Percentiles rank a stretch among this genome's conserved stretches.
Evolutionary conservation across 164 flowering plant genomes (phyloP).

Genomic region (Dillenia suffruticosa): DNA sequence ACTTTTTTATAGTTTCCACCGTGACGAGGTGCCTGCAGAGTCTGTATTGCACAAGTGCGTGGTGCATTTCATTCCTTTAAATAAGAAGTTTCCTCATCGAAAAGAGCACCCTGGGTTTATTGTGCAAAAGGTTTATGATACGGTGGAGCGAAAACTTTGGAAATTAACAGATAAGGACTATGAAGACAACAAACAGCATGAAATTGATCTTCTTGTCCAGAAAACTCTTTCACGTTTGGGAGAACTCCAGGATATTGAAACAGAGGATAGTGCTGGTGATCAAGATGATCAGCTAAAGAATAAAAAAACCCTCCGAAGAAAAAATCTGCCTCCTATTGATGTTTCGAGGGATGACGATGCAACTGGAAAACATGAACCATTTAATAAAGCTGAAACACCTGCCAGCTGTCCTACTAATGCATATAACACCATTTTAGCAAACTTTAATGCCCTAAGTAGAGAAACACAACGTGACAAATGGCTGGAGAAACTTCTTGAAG

Average conservation of each 20-base stretch:
- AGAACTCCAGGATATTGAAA: slow-evolving; percentile 76
- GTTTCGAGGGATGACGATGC: slow-evolving; percentile 66
- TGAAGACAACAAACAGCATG: slow-evolving; percentile 77
- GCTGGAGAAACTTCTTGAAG: slow-evolving; percentile 74
- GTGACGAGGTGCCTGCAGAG: slow-evolving; percentile 94
- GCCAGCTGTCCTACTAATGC: slow-evolving; percentile 47
- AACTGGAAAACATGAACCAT: slow-evolving; percentile 34
- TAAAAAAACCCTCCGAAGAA: slow-evolving; percentile 47
- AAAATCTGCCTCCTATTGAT: slow-evolving; percentile 62
- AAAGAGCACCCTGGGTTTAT: slow-evolving; percentile 87
- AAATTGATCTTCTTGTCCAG: slow-evolving; percentile 86
- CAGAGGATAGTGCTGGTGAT: slow-evolving; percentile 42
- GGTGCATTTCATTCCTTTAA: slow-evolving; percentile 83
- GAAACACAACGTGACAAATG: slow-evolving; percentile 76
- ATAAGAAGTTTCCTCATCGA: slow-evolving; percentile 81
- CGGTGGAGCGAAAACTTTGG: slow-evolving; percentile 66
- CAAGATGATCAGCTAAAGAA: slow-evolving; percentile 49
- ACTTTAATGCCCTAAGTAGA: slow-evolving; percentile 59
- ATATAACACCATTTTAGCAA: slow-evolving; percentile 39
- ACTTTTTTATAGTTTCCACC: slow-evolving; percentile 91
- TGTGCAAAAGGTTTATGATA: slow-evolving; percentile 90
- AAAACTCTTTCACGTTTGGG: slow-evolving; percentile 66
- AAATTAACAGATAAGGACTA: slow-evolving; percentile 91
- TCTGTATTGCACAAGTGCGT: slow-evolving; percentile 98
- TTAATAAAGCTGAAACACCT: slow-evolving; percentile 65